Evolutionary conservation across 2,329 filamentous ascomycete species (phyloP).

Genomic region (Penicillium sp.): DNA sequence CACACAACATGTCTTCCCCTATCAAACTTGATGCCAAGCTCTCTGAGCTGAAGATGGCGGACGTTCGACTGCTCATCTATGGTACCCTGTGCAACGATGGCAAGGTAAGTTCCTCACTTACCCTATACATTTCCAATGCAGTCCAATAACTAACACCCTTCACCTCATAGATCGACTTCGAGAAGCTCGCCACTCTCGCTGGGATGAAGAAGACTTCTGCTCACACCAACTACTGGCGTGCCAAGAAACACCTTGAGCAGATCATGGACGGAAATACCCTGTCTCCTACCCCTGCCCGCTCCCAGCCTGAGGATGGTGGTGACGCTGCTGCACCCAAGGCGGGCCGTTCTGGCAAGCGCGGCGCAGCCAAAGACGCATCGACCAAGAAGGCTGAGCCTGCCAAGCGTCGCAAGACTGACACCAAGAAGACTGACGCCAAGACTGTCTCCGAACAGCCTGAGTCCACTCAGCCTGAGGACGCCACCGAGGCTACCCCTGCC

Average conservation of each 20-base stretch:
- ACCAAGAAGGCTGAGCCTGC: neutral
- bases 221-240: neutral
- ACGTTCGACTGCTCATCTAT: neutral
- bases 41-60: neutral
- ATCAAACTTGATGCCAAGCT: neutral
- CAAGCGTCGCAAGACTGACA: neutral
- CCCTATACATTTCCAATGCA: too few relatives aligned
- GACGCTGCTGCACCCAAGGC: neutral
- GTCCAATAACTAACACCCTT: neutral
- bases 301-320: neutral
- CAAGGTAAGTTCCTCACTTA: neutral
- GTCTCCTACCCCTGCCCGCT: neutral
- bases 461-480: neutral
- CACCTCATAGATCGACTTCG: neutral
- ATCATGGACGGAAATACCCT: too few relatives aligned
- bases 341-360: neutral
- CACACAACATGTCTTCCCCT: neutral
- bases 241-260: neutral
- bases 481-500: neutral
- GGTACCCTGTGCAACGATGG: neutral
- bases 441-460: neutral
- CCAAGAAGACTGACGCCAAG: neutral
- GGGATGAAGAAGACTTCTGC: neutral
- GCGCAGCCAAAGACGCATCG: neutral
- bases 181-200: neutral